These are phyloP conservation scores for Phytophthora litchii DNA, from an alignment of 352 stramenopile genomes.

Conservation along the genomic window DNA sequence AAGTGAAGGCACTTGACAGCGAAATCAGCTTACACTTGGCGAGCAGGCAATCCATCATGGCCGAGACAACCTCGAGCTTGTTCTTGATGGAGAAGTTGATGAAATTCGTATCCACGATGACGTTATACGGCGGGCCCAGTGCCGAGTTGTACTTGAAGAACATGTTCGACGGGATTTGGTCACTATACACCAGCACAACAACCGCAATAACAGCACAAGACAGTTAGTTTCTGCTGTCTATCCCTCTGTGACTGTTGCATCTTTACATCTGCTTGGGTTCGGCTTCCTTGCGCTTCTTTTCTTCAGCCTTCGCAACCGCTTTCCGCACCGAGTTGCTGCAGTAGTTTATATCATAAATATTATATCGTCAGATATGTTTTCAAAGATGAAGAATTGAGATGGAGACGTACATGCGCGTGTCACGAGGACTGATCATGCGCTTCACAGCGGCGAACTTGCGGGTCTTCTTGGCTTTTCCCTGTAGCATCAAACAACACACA, in stretches of 20 bases:
- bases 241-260: neutral
- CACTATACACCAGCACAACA: slow-evolving; percentile 45
- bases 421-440: slow-evolving; percentile 98
- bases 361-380: slow-evolving; percentile 1
- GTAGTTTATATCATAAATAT: slow-evolving; percentile 5
- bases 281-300: slow-evolving; percentile 91
- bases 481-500: slow-evolving; percentile 9
- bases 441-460: slow-evolving; percentile 98
- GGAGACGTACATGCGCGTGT: slow-evolving; percentile 93
- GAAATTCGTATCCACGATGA: slow-evolving; percentile 99
- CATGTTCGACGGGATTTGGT: slow-evolving; percentile 96
- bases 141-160: slow-evolving; percentile 99
- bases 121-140: slow-evolving; percentile 97
- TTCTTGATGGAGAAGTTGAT: slow-evolving; percentile 99
- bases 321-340: slow-evolving; percentile 82
- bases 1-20: neutral
- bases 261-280: slow-evolving; percentile 93
- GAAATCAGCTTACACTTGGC: slow-evolving; percentile 92
- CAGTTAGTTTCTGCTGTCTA: slow-evolving; percentile 10
- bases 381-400: slow-evolving; percentile 1
- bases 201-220: slow-evolving; percentile 7
- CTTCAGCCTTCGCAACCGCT: slow-evolving; percentile 71
- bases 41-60: slow-evolving; percentile 99
- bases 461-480: slow-evolving; percentile 98
- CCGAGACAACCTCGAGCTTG: slow-evolving; percentile 98